phyloP scores from a whole-genome alignment of 306 rosid species.

The Echinosophora koreensis region DNA sequence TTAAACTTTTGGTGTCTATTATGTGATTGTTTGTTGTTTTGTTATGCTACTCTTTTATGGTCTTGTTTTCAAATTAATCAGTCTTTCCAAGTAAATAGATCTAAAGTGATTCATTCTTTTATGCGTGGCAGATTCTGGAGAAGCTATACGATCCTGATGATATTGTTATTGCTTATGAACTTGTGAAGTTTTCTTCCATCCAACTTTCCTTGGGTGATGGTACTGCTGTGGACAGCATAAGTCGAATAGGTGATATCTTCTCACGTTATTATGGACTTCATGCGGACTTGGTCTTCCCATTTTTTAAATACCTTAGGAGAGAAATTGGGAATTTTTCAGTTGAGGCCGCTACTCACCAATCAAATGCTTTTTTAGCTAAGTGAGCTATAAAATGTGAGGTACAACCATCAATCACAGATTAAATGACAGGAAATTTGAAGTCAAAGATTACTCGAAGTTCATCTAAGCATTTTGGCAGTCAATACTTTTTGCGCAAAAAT shows the following conservation, averaged over 20 bases:
- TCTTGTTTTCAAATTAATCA: slow-evolving; percentile 21
- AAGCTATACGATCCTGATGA: slow-evolving; percentile 76
- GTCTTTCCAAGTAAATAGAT: slow-evolving; percentile 1
- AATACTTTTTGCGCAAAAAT: slow-evolving; percentile 1
- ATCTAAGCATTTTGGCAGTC: slow-evolving; percentile 34
- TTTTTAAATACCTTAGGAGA: slow-evolving; percentile 55
- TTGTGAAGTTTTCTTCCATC: slow-evolving; percentile 83
- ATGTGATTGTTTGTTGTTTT: neutral
- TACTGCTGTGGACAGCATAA: slow-evolving; percentile 56
- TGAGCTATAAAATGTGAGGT: slow-evolving; percentile 35
- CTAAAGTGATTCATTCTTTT: slow-evolving; percentile 31
- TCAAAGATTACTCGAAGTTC: slow-evolving; percentile 35
- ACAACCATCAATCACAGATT: slow-evolving; percentile 19
- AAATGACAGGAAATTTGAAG: slow-evolving; percentile 23
- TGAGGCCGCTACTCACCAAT: slow-evolving; percentile 30
- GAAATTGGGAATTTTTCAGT: slow-evolving; percentile 47
- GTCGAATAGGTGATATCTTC: slow-evolving; percentile 62
- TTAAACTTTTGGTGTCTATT: slow-evolving; percentile 1
- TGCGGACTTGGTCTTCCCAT: slow-evolving; percentile 68
- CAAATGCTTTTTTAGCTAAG: slow-evolving; percentile 36
- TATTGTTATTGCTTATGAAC: slow-evolving; percentile 86
- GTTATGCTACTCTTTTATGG: slow-evolving; percentile 18
- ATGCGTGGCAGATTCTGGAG: slow-evolving; percentile 73
- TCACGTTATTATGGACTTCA: slow-evolving; percentile 74
- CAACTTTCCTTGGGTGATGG: slow-evolving; percentile 67